phyloP scores from a whole-genome alignment of 768 basidiomycete genomes.

The Suillus subalutaceus region DNA sequence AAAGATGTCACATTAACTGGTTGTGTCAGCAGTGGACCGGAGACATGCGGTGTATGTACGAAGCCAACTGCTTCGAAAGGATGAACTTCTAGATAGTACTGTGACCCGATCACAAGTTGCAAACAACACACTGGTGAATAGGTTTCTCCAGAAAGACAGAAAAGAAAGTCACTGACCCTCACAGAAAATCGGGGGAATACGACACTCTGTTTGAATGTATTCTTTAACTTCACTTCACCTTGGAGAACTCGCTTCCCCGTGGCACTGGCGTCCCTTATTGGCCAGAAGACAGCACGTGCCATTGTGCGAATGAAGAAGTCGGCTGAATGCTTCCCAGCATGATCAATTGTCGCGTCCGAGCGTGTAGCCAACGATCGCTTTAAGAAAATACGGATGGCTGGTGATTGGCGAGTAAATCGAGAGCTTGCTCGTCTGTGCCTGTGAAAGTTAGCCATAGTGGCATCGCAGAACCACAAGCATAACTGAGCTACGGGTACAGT shows the following conservation, averaged over 20 bases:
- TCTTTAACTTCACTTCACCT: conserved; percentile 56
- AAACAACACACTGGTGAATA: not conserved
- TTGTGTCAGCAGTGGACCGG: conserved; percentile 40
- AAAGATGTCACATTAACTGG: conserved; percentile 42
- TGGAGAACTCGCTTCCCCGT: conserved; percentile 40
- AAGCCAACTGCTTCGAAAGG: conserved; percentile 49
- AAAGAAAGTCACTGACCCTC: conserved; percentile 38
- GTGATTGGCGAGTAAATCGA: conserved; percentile 51
- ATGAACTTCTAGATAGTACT: conserved; percentile 51
- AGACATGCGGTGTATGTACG: conserved; percentile 24
- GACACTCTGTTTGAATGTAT: conserved; percentile 45
- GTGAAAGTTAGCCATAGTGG: conserved; percentile 52
- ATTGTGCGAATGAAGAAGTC: conserved; percentile 47
- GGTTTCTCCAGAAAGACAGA: not conserved
- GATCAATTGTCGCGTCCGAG: conserved; percentile 45
- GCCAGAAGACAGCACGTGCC: conserved; percentile 55
- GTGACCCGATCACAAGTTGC: conserved; percentile 4
- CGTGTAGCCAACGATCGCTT: conserved; percentile 52
- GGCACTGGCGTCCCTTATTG: conserved; percentile 24
- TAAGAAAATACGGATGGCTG: conserved; percentile 45
- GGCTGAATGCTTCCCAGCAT: conserved; percentile 42
- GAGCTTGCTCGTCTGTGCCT: conserved; percentile 47
- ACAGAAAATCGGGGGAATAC: conserved; percentile 49
- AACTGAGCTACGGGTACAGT: conserved; percentile 43
- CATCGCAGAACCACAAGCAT: conserved; percentile 52